Evolutionary conservation across 208 protist genomes (phyloP), one percentile per base, ranked within the genome.

Genomic region (Trypanosoma rangeli): DNA sequence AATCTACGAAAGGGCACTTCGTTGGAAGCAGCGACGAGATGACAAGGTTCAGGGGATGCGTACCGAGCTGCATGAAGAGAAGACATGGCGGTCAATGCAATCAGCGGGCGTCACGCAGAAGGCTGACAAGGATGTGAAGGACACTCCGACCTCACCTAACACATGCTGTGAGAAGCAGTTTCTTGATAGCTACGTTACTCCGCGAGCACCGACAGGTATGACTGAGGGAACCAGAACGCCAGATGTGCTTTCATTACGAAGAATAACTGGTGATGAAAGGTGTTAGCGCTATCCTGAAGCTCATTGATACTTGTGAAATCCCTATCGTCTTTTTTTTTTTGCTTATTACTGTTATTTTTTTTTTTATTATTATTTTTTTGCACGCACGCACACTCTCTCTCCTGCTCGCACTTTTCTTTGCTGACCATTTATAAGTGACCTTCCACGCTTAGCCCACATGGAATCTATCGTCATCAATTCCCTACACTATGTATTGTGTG

Each of bases 21-120:
- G 26, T 13, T 78, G 73, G 73, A 46, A 78, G 68, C 37, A 58
- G 18, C 55, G 39, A 35, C 61, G 73, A 20, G 65, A 78, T 33
- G 54, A 75, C 3, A 74, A 59, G 58, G 53, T 78, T 5, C 55
- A 56, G 28, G 20, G 61, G 59, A 46, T 71, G 50, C 66, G 73
- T 15, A 0, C 22, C 26, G 46, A 56, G 35, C 59, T 63, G 9
- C 56, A 72, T 1, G 33, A 64, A 24, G 46, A 56, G 26, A 63
- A 33, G 29, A 35, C 16, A 26, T 13, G 54, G 44, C 42, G 12
- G 42, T 46, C 12, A 46, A 18, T 46, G 42, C 13, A 18, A 5
- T 10, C 42, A 46, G 15, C 8, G 8, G 1, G 15, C 42, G 15
- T 9, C 12, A 46, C 42, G 13, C 42, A 10, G 13, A 46, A 68